These are phyloP conservation scores for Trichopus zeylanicus DNA, from an alignment of 116 monocot species.

Conservation along the genomic window DNA sequence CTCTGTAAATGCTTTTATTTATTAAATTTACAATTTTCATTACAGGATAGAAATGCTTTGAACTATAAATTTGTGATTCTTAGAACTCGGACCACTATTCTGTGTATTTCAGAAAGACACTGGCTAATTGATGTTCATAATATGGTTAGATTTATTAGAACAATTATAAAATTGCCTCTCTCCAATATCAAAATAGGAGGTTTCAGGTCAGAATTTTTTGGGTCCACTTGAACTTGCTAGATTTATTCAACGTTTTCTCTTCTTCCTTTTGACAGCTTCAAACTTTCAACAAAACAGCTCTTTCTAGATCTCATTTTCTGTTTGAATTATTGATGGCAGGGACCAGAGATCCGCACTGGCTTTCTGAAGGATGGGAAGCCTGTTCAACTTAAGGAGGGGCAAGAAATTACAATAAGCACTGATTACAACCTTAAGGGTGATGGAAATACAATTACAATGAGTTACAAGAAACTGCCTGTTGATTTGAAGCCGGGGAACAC, in stretches of 20 bases:
- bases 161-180: too few relatives aligned
- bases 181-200: neutral
- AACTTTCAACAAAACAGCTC: neutral
- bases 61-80: too few relatives aligned
- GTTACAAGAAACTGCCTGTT: slow-evolving; percentile 77
- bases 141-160: too few relatives aligned
- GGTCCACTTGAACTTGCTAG: neutral
- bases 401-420: slow-evolving; percentile 64
- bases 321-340: slow-evolving; percentile 24
- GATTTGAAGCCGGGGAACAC: slow-evolving; percentile 68
- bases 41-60: too few relatives aligned
- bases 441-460: slow-evolving; percentile 68
- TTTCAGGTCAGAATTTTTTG: too few relatives aligned
- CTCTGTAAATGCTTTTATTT: too few relatives aligned
- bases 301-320: neutral
- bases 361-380: slow-evolving; percentile 84
- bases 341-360: slow-evolving; percentile 86
- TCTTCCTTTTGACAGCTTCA: neutral
- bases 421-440: slow-evolving; percentile 75
- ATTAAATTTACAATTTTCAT: too few relatives aligned
- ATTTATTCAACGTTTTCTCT: neutral
- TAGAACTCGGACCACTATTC: too few relatives aligned
- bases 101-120: too few relatives aligned
- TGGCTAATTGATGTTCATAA: too few relatives aligned
- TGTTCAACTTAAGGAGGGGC: slow-evolving; percentile 64